Conservation (phyloP, 2,329 filamentous ascomycete species). For the Xenosphaeropsis pyriputrescens region DNA sequence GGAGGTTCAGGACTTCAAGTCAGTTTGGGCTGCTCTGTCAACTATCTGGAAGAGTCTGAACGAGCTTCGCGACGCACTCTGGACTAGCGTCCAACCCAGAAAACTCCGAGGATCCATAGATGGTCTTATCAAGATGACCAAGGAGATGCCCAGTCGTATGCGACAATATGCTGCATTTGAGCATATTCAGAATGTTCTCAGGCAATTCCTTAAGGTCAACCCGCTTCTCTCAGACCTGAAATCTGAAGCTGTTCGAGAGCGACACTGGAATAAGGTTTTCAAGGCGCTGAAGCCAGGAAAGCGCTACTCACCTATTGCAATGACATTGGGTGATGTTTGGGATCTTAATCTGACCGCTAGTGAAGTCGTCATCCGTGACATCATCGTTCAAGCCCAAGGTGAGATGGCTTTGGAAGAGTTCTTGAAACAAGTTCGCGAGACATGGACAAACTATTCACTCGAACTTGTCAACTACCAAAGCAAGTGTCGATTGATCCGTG, state of each 20-base stretch:
- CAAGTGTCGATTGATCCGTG: slow-evolving; percentile 92
- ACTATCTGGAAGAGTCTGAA: slow-evolving; percentile 96
- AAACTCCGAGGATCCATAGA: slow-evolving; percentile 87
- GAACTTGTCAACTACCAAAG: slow-evolving; percentile 96
- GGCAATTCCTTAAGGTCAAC: slow-evolving; percentile 84
- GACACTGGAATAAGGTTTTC: slow-evolving; percentile 97
- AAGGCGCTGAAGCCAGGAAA: slow-evolving; percentile 87
- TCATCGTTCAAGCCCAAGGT: slow-evolving; percentile 89
- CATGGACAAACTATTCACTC: slow-evolving; percentile 88
- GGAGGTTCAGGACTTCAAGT: slow-evolving; percentile 97
- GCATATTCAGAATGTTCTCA: slow-evolving; percentile 84
- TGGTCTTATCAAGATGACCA: slow-evolving; percentile 90
- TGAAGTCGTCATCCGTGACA: slow-evolving; percentile 77
- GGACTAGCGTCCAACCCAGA: slow-evolving; percentile 89
- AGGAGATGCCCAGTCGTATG: slow-evolving; percentile 98
- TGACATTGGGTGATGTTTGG: slow-evolving; percentile 98
- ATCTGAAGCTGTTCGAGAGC: slow-evolving; percentile 88
- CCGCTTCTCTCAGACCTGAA: slow-evolving; percentile 78
- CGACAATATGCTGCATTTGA: slow-evolving; percentile 99
- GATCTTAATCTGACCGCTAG: slow-evolving; percentile 83
- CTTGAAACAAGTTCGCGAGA: slow-evolving; percentile 88
- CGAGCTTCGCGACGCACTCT: slow-evolving; percentile 80
- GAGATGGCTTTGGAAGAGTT: slow-evolving; percentile 99
- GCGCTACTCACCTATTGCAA: slow-evolving; percentile 82
- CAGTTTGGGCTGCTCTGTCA: slow-evolving; percentile 89